Evolutionary conservation across 768 basidiomycete species (phyloP), one percentile per base, ranked within the genome.

Genomic region (Suillus subalutaceus): DNA sequence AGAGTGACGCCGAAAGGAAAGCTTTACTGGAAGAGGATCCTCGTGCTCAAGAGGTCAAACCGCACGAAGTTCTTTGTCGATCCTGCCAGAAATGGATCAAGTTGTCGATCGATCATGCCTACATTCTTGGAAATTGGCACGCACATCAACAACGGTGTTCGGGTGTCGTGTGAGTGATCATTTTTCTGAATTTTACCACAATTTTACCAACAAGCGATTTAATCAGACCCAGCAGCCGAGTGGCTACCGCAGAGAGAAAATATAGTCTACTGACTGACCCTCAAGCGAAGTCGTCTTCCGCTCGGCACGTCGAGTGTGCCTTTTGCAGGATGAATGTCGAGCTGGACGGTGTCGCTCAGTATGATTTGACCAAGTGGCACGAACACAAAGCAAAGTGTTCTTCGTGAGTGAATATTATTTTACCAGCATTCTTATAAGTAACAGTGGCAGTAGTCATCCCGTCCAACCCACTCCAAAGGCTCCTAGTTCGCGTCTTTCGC

Each of bases 71-170:
- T 20, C 77, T 84, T 60, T 93, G 91, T 73, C 83, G 82, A 68
- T 80, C 79, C 44, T 93, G 91, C 72, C 77, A 85, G 63, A 86
- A 82, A 66, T 91, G 90, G 89, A 81, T 92, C 65, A 81, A 77
- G 58, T 79, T 91, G 35, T 79, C 84, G 35, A 70, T 73, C 18
- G 41, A 10, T 1, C 70, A 72, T 8, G 70, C 76, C 2, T 92
- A 90, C 73, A 70, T 72, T 37, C 65, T 83, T 53, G 50, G 66
- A 43, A 85, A 87, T 67, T 92, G 91, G 91, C 79, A 78, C 15
- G 60, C 61, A 9, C 91, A 91, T 70, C 79, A 81, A 64, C 70
- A 72, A 37, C 77, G 76, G 20, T 90, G 90, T 72, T 73, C 75
- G 38, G 80, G 80, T 65, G 74, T 75, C 5, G 71, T 79, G 84